phyloP scores from a whole-genome alignment of 1,284 basidiomycete species.

The Ustilago bromivora region DNA sequence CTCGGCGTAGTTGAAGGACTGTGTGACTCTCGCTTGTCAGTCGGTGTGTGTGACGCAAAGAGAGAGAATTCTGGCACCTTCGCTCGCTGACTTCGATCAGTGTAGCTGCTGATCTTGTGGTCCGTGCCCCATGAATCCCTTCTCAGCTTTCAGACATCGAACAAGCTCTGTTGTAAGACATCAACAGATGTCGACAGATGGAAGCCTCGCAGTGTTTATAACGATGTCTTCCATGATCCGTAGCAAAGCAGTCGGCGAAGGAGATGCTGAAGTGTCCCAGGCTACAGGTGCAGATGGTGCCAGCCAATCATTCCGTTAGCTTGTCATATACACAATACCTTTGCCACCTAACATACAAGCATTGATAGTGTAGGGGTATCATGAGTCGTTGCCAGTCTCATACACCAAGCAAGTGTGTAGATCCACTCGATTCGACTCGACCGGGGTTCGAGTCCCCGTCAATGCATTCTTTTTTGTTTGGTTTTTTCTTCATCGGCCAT shows the following conservation, averaged over 20 bases:
- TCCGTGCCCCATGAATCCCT: conserved; percentile 13
- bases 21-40: conserved; percentile 9
- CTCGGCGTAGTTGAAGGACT: conserved; percentile 1
- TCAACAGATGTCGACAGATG: too few relatives aligned
- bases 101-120: background rate
- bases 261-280: too few relatives aligned
- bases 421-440: conserved; percentile 48
- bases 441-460: conserved; percentile 61
- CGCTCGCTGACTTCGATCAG: conserved; percentile 23
- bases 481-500: background rate
- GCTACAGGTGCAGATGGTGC: too few relatives aligned
- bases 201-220: too few relatives aligned
- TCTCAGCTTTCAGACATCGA: too few relatives aligned
- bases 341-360: background rate
- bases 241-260: too few relatives aligned
- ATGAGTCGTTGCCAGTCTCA: conserved; percentile 26
- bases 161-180: too few relatives aligned
- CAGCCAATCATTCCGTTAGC: background rate
- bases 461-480: conserved; percentile 39
- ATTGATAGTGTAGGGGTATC: conserved; percentile 57
- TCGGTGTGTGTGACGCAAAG: background rate
- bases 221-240: too few relatives aligned
- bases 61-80: conserved; percentile 22
- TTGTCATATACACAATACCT: background rate
- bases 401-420: conserved; percentile 9